Evolutionary conservation across 352 stramenopile genomes (phyloP).

Genomic region (Aphanomyces astaci): DNA sequence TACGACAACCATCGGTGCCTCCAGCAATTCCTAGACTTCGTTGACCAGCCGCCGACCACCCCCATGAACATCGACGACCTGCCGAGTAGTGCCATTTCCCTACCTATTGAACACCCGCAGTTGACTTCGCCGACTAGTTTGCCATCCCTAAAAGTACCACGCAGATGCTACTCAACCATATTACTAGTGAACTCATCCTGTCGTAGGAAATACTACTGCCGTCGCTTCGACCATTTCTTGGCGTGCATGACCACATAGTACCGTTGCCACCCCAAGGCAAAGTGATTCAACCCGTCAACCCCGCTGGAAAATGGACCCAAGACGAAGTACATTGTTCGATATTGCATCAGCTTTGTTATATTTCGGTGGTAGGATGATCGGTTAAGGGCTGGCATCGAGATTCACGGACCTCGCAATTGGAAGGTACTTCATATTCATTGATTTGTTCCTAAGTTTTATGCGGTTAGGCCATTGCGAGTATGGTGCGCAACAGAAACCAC

Average conservation of each 20-base stretch:
- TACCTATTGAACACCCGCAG: background rate
- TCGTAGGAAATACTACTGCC: too few relatives aligned
- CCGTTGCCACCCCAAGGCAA: background rate
- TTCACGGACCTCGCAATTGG: constrained; percentile 77
- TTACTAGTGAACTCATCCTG: too few relatives aligned
- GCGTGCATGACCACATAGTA: too few relatives aligned
- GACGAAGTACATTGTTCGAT: constrained; percentile 30
- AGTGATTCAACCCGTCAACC: background rate
- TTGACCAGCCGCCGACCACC: background rate
- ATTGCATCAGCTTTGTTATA: background rate
- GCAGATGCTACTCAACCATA: too few relatives aligned
- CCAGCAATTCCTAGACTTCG: constrained; percentile 7
- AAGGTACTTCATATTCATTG: constrained; percentile 38
- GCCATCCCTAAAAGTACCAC: too few relatives aligned
- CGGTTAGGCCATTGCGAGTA: constrained; percentile 45
- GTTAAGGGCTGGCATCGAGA: constrained; percentile 61
- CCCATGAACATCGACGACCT: background rate
- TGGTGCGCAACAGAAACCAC: constrained; percentile 52
- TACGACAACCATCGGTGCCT: constrained; percentile 16
- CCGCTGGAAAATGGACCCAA: constrained; percentile 27
- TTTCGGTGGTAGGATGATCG: constrained; percentile 44
- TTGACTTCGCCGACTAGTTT: background rate
- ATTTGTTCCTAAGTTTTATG: background rate
- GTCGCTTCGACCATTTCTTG: too few relatives aligned
- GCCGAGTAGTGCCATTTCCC: too few relatives aligned